These are phyloP conservation scores for Aspergillus glaucus DNA, from an alignment of 2,329 filamentous ascomycete genomes.

Conservation along the genomic window DNA sequence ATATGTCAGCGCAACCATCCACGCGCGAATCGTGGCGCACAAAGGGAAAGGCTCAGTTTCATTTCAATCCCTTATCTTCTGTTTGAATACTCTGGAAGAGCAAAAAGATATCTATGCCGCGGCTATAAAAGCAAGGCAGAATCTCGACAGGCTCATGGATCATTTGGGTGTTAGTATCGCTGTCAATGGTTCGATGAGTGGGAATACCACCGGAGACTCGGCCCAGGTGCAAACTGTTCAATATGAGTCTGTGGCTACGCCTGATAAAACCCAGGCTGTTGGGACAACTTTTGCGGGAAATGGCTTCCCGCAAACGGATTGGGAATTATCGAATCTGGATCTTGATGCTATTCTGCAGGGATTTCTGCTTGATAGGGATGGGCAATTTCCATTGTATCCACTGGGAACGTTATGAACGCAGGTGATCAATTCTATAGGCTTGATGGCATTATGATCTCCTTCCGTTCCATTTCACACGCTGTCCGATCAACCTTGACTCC, in stretches of 20 bases:
- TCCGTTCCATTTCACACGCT: neutral
- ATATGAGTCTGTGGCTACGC: neutral
- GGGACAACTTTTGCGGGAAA: conserved; percentile 4
- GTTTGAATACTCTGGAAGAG: conserved; percentile 13
- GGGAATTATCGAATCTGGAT: conserved; percentile 19
- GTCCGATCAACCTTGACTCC: neutral
- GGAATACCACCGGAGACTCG: neutral
- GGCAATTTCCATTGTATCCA: conserved; percentile 16
- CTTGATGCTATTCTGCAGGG: conserved; percentile 22
- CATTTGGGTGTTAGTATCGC: conserved; percentile 12
- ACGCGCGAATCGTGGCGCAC: conserved; percentile 43
- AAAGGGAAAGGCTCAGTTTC: conserved; percentile 17
- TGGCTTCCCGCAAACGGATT: conserved; percentile 8
- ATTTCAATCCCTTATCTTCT: conserved; percentile 18
- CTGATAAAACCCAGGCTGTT: conserved; percentile 1
- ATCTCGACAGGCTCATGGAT: conserved; percentile 13
- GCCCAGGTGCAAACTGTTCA: too few species aligned
- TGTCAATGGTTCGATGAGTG: conserved; percentile 1
- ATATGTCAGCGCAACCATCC: conserved; percentile 50
- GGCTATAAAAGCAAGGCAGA: conserved; percentile 17
- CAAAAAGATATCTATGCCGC: conserved; percentile 16
- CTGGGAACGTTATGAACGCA: conserved; percentile 8
- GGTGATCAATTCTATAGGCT: neutral
- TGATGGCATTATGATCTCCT: neutral
- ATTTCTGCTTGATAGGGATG: conserved; percentile 18